Evolutionary conservation across 2,329 filamentous ascomycete species (phyloP).

Genomic region (Fusarium oxysporum): DNA sequence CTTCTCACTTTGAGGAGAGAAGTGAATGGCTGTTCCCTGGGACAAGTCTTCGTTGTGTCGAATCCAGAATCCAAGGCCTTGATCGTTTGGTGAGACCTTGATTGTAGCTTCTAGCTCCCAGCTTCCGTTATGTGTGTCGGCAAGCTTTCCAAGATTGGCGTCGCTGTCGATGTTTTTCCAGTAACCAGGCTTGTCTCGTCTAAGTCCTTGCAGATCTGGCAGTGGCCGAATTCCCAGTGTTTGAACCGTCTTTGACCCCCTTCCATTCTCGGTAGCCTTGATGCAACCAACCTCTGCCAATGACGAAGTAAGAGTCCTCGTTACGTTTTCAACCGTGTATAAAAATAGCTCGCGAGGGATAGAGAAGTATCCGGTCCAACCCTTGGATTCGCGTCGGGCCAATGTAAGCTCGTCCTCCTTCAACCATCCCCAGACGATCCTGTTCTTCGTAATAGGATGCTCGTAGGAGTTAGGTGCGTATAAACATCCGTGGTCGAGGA

Average conservation of each 20-base stretch:
- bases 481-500: conserved; percentile 60
- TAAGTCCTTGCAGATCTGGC: conserved; percentile 37
- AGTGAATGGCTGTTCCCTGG: conserved; percentile 53
- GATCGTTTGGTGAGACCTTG: conserved; percentile 14
- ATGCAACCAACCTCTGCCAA: conserved; percentile 57
- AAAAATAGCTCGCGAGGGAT: conserved; percentile 58
- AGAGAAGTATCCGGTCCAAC: conserved; percentile 62
- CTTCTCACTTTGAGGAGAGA: conserved; percentile 52
- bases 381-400: conserved; percentile 55
- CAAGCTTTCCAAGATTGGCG: neutral
- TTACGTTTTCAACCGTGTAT: conserved; percentile 52
- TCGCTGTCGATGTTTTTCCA: conserved; percentile 16
- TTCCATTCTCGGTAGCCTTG: conserved; percentile 35
- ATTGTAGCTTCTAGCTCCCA: conserved; percentile 46
- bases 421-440: conserved; percentile 62
- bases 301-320: conserved; percentile 49
- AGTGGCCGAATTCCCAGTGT: conserved; percentile 55
- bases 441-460: conserved; percentile 55
- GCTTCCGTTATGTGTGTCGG: conserved; percentile 2
- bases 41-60: conserved; percentile 44
- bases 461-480: conserved; percentile 63
- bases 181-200: conserved; percentile 16
- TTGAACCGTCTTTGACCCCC: conserved; percentile 51
- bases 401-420: conserved; percentile 62
- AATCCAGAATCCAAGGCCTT: conserved; percentile 40